Conservation (phyloP, 768 basidiomycete genomes). For the Suillus lakei region DNA sequence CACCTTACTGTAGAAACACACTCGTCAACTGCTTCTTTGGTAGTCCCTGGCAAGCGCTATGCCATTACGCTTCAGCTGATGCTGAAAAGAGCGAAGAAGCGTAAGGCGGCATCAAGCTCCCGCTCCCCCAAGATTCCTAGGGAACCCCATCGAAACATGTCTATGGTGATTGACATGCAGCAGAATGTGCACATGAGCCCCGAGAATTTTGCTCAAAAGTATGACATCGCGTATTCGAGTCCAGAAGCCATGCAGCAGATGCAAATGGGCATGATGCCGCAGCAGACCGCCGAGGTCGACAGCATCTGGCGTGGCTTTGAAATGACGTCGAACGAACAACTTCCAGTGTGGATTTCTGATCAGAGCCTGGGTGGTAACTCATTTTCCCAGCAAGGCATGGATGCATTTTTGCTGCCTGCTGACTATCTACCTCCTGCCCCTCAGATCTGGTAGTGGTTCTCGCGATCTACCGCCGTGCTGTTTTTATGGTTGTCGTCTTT, state of each 20-base stretch:
- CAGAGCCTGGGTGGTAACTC: slow-evolving; percentile 77
- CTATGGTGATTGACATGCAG: slow-evolving; percentile 51
- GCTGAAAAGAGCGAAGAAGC: slow-evolving; percentile 76
- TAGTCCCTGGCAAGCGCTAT: slow-evolving; percentile 93
- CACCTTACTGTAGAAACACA: slow-evolving; percentile 3
- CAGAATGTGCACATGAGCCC: slow-evolving; percentile 40
- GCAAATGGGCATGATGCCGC: slow-evolving; percentile 33
- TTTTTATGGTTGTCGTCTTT: slow-evolving; percentile 13
- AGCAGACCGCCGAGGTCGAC: slow-evolving; percentile 48
- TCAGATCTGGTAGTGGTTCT: slow-evolving; percentile 69
- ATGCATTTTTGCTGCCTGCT: slow-evolving; percentile 79
- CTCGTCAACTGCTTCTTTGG: slow-evolving; percentile 11
- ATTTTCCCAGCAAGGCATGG: slow-evolving; percentile 82
- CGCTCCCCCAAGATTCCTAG: slow-evolving; percentile 65
- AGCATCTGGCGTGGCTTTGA: slow-evolving; percentile 81
- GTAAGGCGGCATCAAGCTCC: slow-evolving; percentile 56
- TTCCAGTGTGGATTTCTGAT: slow-evolving; percentile 88
- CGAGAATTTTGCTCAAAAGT: slow-evolving; percentile 62
- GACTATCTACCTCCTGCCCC: slow-evolving; percentile 74
- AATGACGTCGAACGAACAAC: slow-evolving; percentile 69
- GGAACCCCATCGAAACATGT: slow-evolving; percentile 54
- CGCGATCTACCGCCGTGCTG: neutral
- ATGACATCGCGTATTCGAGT: slow-evolving; percentile 48
- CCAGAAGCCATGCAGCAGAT: slow-evolving; percentile 38
- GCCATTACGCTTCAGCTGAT: slow-evolving; percentile 89